Conservation (phyloP, 2,329 filamentous ascomycete genomes). For the Penicillium sp. region DNA sequence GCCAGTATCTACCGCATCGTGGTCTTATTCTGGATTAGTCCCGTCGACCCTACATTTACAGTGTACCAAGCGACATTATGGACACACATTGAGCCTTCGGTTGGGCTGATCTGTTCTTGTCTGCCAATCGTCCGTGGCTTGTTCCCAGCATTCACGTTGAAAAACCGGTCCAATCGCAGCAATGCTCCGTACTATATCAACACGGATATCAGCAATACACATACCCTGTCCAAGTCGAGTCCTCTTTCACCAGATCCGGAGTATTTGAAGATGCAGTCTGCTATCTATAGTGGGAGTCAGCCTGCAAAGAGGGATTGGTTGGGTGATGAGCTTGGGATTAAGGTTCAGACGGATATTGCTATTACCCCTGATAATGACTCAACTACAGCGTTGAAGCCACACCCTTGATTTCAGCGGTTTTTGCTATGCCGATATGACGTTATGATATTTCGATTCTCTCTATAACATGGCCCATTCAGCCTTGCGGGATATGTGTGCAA, state of each 20-base stretch:
- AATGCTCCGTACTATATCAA: conserved; percentile 26
- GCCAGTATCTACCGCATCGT: conserved; percentile 39
- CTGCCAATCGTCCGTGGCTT: conserved; percentile 37
- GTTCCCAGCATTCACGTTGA: conserved; percentile 29
- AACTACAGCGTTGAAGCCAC: not conserved
- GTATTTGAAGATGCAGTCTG: conserved; percentile 31
- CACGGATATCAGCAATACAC: conserved; percentile 24
- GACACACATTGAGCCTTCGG: conserved; percentile 37
- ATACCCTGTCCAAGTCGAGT: conserved; percentile 24
- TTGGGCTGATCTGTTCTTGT: conserved; percentile 37
- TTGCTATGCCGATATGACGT: conserved; percentile 13
- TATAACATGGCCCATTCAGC: not conserved
- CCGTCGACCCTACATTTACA: conserved; percentile 32
- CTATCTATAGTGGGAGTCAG: conserved; percentile 13
- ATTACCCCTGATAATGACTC: conserved; percentile 25
- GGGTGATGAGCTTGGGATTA: conserved; percentile 22
- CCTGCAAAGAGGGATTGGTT: conserved; percentile 13
- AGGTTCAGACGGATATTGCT: conserved; percentile 33
- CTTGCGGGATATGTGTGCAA: not conserved
- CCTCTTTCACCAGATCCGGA: conserved; percentile 27
- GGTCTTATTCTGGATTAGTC: conserved; percentile 34
- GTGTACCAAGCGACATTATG: conserved; percentile 36
- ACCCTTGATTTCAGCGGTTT: not conserved
- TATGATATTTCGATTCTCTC: conserved; percentile 10
- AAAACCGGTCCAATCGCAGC: conserved; percentile 21